Evolutionary conservation across 1,284 basidiomycete species (phyloP).

Genomic region (Boletus smithii): DNA sequence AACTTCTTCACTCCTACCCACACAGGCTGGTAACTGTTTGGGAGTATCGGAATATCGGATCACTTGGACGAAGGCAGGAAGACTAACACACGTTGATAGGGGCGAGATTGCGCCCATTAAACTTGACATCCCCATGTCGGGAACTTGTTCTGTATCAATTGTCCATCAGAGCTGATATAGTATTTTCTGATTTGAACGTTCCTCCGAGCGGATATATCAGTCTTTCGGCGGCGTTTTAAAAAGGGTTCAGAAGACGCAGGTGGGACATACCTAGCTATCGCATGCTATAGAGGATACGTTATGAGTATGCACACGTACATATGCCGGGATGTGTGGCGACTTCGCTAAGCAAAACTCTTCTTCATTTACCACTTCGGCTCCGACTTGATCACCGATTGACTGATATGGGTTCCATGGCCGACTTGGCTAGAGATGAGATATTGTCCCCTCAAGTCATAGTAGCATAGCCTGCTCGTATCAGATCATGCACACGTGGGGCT

Average conservation of each 20-base stretch:
- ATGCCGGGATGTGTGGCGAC: neutral
- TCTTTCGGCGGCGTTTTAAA: conserved; percentile 1
- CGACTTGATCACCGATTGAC: conserved; percentile 12
- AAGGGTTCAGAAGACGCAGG: neutral
- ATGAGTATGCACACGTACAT: neutral
- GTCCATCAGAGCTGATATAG: neutral
- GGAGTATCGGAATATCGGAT: conserved; percentile 2
- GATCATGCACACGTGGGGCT: neutral
- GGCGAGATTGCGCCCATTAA: conserved; percentile 15
- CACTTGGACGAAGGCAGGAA: neutral
- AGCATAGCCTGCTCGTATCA: conserved; percentile 7
- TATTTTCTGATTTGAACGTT: neutral
- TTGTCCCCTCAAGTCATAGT: neutral
- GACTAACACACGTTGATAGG: conserved; percentile 7
- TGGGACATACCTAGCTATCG: neutral
- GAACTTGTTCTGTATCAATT: neutral
- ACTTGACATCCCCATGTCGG: conserved; percentile 4
- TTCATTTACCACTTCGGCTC: conserved; percentile 4
- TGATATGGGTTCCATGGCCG: neutral
- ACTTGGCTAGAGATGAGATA: neutral
- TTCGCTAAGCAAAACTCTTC: neutral
- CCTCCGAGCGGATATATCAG: conserved; percentile 13
- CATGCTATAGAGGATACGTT: conserved; percentile 1
- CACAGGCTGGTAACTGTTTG: neutral
- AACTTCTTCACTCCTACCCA: too few relatives aligned